These are phyloP conservation scores for Diacronema lutheri DNA, from an alignment of 78 protist species.

Conservation along the genomic window DNA sequence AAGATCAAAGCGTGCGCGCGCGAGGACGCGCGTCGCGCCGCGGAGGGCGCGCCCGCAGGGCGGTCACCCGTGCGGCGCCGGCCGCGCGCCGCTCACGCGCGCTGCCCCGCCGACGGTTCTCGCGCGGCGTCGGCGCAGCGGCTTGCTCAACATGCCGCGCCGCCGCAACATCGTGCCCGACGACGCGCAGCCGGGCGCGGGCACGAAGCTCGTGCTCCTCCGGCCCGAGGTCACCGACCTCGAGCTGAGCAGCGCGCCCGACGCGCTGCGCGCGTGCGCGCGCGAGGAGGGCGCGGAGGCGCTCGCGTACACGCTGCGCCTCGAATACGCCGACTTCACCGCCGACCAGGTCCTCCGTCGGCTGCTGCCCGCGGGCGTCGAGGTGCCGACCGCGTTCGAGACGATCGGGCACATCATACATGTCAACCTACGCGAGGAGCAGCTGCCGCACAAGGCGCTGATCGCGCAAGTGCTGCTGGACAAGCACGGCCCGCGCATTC, in stretches of 20 bases:
- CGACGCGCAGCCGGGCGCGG: neutral
- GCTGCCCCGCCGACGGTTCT: neutral
- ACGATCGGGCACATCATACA: slow-evolving; percentile 92
- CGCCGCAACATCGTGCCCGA: neutral
- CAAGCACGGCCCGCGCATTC: slow-evolving; percentile 11
- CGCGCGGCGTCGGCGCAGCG: neutral
- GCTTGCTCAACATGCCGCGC: neutral
- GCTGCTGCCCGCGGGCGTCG: slow-evolving; percentile 21
- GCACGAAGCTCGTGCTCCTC: neutral
- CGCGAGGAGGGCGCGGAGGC: neutral
- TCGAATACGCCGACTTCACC: neutral
- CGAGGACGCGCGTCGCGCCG: too few relatives aligned
- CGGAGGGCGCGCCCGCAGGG: too few relatives aligned
- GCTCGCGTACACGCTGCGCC: neutral
- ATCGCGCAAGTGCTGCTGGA: slow-evolving; percentile 72
- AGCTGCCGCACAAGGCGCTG: slow-evolving; percentile 66
- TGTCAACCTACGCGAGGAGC: slow-evolving; percentile 80
- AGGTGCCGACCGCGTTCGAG: neutral
- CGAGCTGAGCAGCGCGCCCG: neutral
- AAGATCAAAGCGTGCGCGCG: too few relatives aligned
- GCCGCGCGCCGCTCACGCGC: neutral
- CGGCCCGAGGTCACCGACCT: neutral
- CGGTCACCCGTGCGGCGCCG: neutral
- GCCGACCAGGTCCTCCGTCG: slow-evolving; percentile 16
- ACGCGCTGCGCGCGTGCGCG: neutral